Base-by-base conservation (phyloP, 305 asterid genomes). In the Galium porrigens region DNA sequence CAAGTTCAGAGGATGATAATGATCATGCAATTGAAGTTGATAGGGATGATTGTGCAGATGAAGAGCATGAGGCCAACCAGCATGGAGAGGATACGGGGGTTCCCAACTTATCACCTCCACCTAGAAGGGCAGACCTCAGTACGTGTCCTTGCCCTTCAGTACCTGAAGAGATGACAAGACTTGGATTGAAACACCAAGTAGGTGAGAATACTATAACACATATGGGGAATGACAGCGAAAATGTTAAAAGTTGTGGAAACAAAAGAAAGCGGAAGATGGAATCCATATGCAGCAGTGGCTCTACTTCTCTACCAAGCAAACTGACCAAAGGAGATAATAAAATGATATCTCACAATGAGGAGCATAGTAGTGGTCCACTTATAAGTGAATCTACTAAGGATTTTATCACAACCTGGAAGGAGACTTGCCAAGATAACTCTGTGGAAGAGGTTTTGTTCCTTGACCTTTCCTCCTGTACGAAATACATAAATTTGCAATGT, bases 61-160 rank as follows among this genome's bases (percentile, higher is more conserved):
- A 65, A 54, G 82, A n/a, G 42, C 22, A 22, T 68, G 79, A 75
- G 66, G 80, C 79, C 67, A 66, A 68, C 61, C 76, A 68, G 68
- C 65, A 41, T 25, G 79, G 59, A 65, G 79, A 68, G 70, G 72
- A 74, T 65, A 55, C 68, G 27, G 62, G 67, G 72, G 69, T 52
- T 66, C 66, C 72, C 64, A 78, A 75, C 65, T 58, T 60, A 56
- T 59, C 74, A 49, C 69, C 70, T 73, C 82, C 75, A 73, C 73
- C 42, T 66, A 79, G 70, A 65, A 57, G 62, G 34, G 64, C 82
- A 18, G 97, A 89, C 51, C 81, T 81, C 46, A 81, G 85, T 75
- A 84, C 83, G 42, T 92, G 99, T 74, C 99, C 99, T 66, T 87
- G 89, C 74, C 99, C 97, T 44, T 92, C 99, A 17, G 96, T 80